Conservation (phyloP, 257 asterid genomes). For the Nicotiana tabacum region DNA sequence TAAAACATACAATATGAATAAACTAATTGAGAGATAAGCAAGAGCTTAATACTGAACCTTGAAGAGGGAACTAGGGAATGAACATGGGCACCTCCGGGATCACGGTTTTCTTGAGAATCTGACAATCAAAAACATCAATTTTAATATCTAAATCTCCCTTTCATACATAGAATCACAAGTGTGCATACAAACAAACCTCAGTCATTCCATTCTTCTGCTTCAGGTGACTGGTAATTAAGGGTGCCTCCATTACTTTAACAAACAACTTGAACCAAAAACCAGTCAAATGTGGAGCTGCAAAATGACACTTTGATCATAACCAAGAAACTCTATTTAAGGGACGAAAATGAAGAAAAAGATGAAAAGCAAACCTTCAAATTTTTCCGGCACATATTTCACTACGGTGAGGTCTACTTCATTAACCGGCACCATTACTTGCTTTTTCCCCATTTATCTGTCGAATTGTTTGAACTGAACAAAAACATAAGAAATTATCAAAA, state of each 20-base stretch:
- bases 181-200: neutral
- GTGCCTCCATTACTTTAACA: slow-evolving; percentile 10
- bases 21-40: neutral
- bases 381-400: neutral
- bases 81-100: slow-evolving; percentile 19
- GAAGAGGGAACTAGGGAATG: slow-evolving; percentile 13
- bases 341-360: neutral
- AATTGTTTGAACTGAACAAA: neutral
- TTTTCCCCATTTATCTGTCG: neutral
- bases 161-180: neutral
- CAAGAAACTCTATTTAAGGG: neutral
- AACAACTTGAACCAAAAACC: slow-evolving; percentile 9
- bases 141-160: neutral
- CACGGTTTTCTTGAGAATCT: slow-evolving; percentile 11
- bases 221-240: neutral
- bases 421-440: slow-evolving; percentile 7
- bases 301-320: neutral
- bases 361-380: neutral
- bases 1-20: neutral
- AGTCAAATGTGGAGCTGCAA: slow-evolving; percentile 17
- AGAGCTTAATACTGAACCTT: slow-evolving; percentile 8
- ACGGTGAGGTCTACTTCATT: slow-evolving; percentile 7
- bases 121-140: neutral
- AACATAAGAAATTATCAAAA: neutral
- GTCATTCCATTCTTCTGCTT: slow-evolving; percentile 9